Evolutionary conservation across 2,329 filamentous ascomycete genomes (phyloP), one percentile per base, ranked within the genome.

Genomic region (Harringtonia lauricola): DNA sequence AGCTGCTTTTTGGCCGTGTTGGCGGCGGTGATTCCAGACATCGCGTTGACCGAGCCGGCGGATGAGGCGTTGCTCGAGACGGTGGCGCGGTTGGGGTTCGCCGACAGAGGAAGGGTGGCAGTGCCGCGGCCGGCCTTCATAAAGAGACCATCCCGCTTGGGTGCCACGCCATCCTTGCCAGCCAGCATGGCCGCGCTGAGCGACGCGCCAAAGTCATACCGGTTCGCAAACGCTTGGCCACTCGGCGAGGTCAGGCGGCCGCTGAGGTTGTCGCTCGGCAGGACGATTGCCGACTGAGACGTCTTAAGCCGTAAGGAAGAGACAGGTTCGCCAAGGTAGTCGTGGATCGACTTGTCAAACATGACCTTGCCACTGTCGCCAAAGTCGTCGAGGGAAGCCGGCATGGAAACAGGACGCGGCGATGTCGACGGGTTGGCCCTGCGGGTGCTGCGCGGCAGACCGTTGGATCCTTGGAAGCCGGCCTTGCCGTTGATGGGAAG

Each of bases 151-250:
- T 80, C 73, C 61, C 66, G 64, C 59, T 79, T 75, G 22, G 13
- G 39, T 9, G 36, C 18, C 49, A 72, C 72, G 14, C 70, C 68
- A 50, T 78, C 79, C 57, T 86, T 84, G 38, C 83, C 81, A 24
- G 77, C 81, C 56, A 82, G 79, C 58, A 90, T 83, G 13, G 87
- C 88, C 41, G 88, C 87, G 42, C 75, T 81, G 26, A 96, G 72
- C 1, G 92, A 96, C n/a, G 86, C 86, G 48, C 85, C 82, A 61
- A 98, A 96, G 65, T 96, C 90, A 60, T 98, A 98, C 43, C 92
- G 83, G 62, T 89, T 89, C 38, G 87, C 85, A 60, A 96, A 95
- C 17, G 82, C 84, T 54, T 85, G 80, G 22, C 79, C 78, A 51
- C 74, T 79, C 1, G 76, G 74, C 2, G 74, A 64, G 0, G 71